Percentiles rank a stretch among this genome's conserved stretches.
Conservation (phyloP, 1,139 yeast genomes). For the Suhomyces terraborum region DNA sequence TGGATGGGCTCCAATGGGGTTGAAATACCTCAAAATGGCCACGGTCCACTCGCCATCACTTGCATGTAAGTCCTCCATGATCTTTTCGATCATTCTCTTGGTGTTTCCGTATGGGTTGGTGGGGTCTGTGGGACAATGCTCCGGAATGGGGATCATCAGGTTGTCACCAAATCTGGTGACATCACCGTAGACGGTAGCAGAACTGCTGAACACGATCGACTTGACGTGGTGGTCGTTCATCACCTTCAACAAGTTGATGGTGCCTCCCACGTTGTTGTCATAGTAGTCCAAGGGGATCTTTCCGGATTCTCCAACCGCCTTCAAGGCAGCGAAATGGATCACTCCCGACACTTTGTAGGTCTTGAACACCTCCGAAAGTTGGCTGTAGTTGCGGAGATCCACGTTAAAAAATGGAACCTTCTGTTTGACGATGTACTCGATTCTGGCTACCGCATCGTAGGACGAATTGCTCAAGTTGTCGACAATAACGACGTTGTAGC, state of each 20-base stretch:
- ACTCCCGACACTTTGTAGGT: slow-evolving; percentile 59
- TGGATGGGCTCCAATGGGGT: slow-evolving; percentile 86
- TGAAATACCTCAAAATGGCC: slow-evolving; percentile 74
- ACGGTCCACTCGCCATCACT: slow-evolving; percentile 56
- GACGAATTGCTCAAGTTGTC: slow-evolving; percentile 74
- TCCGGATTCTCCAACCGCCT: slow-evolving; percentile 84
- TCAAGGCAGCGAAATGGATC: slow-evolving; percentile 83
- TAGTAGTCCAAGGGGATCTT: slow-evolving; percentile 70
- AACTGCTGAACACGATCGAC: slow-evolving; percentile 72
- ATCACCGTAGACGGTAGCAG: slow-evolving; percentile 86
- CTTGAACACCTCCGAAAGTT: slow-evolving; percentile 50
- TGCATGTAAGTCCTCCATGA: slow-evolving; percentile 57
- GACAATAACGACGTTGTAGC: slow-evolving; percentile 68
- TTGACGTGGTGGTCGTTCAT: slow-evolving; percentile 51
- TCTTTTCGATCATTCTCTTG: slow-evolving; percentile 64
- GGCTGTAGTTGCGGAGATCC: slow-evolving; percentile 57
- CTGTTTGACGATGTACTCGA: slow-evolving; percentile 55
- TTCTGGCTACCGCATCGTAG: slow-evolving; percentile 65
- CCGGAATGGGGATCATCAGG: slow-evolving; percentile 75
- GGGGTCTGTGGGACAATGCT: slow-evolving; percentile 74
- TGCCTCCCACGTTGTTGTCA: slow-evolving; percentile 69
- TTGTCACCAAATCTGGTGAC: slow-evolving; percentile 65
- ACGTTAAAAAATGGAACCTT: slow-evolving; percentile 59
- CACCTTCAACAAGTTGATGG: slow-evolving; percentile 58
- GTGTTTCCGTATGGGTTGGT: slow-evolving; percentile 80